Conservation (phyloP, 225 moss, liverwort and hornwort genomes). For the Polytrichum formosum region DNA sequence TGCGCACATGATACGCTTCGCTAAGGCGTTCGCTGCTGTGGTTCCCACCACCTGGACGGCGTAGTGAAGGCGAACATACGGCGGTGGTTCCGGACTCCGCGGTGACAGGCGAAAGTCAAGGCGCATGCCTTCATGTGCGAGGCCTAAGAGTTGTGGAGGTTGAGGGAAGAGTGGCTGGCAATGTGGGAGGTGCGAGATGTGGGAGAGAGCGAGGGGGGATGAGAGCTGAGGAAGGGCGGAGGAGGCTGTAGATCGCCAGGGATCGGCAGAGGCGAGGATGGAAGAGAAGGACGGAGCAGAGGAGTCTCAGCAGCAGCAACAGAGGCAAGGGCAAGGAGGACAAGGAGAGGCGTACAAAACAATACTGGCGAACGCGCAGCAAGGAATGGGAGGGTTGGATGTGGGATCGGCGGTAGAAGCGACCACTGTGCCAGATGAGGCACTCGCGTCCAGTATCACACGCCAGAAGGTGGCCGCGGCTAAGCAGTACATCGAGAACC, state of each 20-base stretch:
- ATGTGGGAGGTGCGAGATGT: too few species aligned
- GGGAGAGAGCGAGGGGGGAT: background rate
- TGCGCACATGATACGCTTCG: too few species aligned
- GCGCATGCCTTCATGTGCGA: too few species aligned
- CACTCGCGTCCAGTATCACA: conserved; percentile 38
- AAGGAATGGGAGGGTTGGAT: conserved; percentile 89
- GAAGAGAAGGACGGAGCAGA: conserved; percentile 65
- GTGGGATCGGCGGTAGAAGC: conserved; percentile 57
- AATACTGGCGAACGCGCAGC: conserved; percentile 85
- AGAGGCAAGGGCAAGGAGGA: conserved; percentile 13
- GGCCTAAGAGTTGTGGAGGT: background rate
- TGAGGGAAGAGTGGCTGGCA: background rate
- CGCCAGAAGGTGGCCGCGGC: conserved; percentile 71
- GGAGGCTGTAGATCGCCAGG: background rate
- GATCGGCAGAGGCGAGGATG: conserved; percentile 4
- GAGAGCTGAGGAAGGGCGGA: background rate
- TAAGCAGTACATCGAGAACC: conserved; percentile 68
- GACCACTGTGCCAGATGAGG: conserved; percentile 28
- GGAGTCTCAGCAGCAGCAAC: conserved; percentile 23
- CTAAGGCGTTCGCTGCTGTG: too few species aligned
- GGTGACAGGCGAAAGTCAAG: too few species aligned
- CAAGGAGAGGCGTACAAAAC: conserved; percentile 73
- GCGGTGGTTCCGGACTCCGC: too few species aligned
- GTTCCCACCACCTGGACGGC: too few species aligned
- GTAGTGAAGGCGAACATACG: too few species aligned